phyloP scores from a whole-genome alignment of 352 stramenopile genomes.

The Phytophthora tubulina region DNA sequence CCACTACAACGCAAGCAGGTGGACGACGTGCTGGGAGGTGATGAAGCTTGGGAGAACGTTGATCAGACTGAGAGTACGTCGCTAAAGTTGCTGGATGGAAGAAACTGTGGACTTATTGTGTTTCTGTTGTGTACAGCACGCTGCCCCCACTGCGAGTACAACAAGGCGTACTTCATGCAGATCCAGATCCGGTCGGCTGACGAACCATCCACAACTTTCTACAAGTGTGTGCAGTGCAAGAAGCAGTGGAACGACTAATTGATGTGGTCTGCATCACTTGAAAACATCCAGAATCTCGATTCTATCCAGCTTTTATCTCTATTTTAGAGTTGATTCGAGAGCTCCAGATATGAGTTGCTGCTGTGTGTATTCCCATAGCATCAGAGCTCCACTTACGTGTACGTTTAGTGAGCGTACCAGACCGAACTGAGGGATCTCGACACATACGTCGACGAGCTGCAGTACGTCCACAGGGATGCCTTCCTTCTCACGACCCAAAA shows the following conservation, averaged over 20 bases:
- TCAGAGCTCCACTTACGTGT: slow-evolving; percentile 95
- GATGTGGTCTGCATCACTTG: background rate
- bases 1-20: slow-evolving; percentile 97
- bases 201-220: slow-evolving; percentile 99
- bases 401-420: slow-evolving; percentile 98
- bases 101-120: background rate
- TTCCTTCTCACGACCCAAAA: slow-evolving; percentile 97
- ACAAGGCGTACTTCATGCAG: slow-evolving; percentile 99
- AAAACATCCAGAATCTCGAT: slow-evolving; percentile 10
- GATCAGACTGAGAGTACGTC: slow-evolving; percentile 95
- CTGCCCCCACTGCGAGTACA: slow-evolving; percentile 96
- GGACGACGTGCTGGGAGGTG: slow-evolving; percentile 98
- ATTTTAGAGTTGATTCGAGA: slow-evolving; percentile 28
- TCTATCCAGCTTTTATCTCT: slow-evolving; percentile 6
- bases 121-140: slow-evolving; percentile 52
- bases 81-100: background rate
- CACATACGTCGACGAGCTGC: slow-evolving; percentile 95
- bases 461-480: slow-evolving; percentile 96
- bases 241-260: slow-evolving; percentile 96
- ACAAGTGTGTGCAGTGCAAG: slow-evolving; percentile 98
- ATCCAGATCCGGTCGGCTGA: slow-evolving; percentile 99
- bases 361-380: slow-evolving; percentile 97
- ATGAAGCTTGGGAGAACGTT: slow-evolving; percentile 98
- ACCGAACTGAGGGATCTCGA: slow-evolving; percentile 98
- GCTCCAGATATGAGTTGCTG: slow-evolving; percentile 69